Evolutionary conservation across 148 eudicot genomes (phyloP), one percentile per base, ranked within the genome.

Genomic region (Amaranthus palmeri): DNA sequence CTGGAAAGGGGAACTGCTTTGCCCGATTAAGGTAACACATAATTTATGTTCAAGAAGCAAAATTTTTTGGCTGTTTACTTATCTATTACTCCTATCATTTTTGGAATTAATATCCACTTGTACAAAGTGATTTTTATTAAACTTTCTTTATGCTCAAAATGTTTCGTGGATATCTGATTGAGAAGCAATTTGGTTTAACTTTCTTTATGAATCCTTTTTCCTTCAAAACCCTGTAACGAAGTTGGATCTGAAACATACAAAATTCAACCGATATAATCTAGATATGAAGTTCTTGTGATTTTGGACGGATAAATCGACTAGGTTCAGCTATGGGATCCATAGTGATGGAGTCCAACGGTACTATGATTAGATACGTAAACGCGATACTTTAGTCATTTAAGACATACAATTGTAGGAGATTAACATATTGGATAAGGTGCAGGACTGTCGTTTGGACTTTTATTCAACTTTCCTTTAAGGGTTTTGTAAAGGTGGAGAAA

Each of bases 1-100:
- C 90, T 95, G 53, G 97, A 95, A 79, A 91, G 97, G 72, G 97
- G 99, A 76, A 95, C 99, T 74, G 99, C 99, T 44, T 83, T 95
- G 73, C 99, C 99, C 5, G 98, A 93, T 72, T 91, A 70, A 93
- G 82, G 87, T 83, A 75, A 60, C 10, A 48, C 11, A 50, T 48
- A 56, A 7, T 17, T 46, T 10, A 13, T 50, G 42, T 13, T 50
- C 45, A 36, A 36, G 46, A 25, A 25, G 36, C 57, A 0, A 6
- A 4, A 41, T 54, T 47, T 66, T 25, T 25, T 1, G 36, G 36
- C 36, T 25, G 36, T 25, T 25, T 25, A 25, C 36, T 42, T 4
- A 3, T 40, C 10, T 44, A 25, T 25, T 25, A 25, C 36, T 25
- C 5, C 1, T 52, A 9, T 63, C 10, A 25, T 5, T 53, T 25